Base-by-base conservation (phyloP, 139 green algal genomes). In the Coccomyxa sp. region DNA sequence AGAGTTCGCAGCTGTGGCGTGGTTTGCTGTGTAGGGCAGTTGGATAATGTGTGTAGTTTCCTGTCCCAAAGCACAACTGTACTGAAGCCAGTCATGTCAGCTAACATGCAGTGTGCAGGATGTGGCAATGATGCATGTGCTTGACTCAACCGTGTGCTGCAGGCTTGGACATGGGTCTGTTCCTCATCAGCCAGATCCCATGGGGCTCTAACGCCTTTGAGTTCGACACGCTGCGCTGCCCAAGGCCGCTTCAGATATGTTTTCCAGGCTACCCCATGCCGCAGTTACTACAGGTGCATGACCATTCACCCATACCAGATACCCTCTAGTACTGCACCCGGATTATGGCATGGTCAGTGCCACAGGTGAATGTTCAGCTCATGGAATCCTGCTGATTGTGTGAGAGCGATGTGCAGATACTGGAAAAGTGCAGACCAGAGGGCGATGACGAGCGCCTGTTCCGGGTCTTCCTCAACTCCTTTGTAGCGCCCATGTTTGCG, bases 191-290 rank as follows among this genome's bases (percentile, higher is more conserved):
- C 68, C 33, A 35, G 6, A 10, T 77, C 39, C n/a, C 77, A 2
- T 87, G 84, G 84, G 75, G 39, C 31, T 78, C 39, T n/a, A 74
- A 50, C 16, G 31, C 38, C 8, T 90, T 85, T 76, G 39, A 85
- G 36, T 37, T 18, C n/a, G 77, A 75, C 40, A 86, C 74, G 0
- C 33, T 50, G 16, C 39, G 40, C 0, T 38, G 58, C 38, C 34
- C 58, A 38, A 40, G 36, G 16, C 83, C 83, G 0, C 0, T n/a
- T 27, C 40, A 64, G 70, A 22, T 89, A 2, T 0, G 14, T 7
- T 88, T 88, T 27, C 44, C 75, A 27, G 75, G 39, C 33, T 89
- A 89, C 69, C 7, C n/a, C 9, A 14, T 33, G 3, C 22, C 75
- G 1, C 33, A 77, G 39, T 75, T 89, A 35, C 34, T 58, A 0